Evolutionary conservation across 2,329 filamentous ascomycete species (phyloP).

Genomic region (Neurospora crassa): DNA sequence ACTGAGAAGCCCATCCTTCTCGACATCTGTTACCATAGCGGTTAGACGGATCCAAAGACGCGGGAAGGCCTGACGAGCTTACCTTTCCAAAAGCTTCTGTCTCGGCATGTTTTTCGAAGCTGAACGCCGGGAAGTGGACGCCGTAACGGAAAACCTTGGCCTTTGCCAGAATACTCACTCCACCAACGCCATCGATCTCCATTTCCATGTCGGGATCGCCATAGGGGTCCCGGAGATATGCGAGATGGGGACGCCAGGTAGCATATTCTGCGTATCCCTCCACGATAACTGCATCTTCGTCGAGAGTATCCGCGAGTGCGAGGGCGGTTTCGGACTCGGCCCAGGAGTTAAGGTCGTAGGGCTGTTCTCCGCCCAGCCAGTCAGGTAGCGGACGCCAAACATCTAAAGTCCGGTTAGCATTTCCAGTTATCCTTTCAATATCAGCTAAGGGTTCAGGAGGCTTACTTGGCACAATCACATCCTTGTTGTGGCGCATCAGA

Average conservation of each 20-base stretch:
- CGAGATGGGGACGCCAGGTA: constrained; percentile 93
- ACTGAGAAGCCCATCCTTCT: constrained; percentile 94
- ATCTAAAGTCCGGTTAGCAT: constrained; percentile 46
- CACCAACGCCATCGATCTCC: constrained; percentile 96
- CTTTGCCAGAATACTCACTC: constrained; percentile 94
- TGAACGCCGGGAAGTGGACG: constrained; percentile 96
- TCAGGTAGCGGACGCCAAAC: constrained; percentile 98
- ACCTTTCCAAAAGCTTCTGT: constrained; percentile 99
- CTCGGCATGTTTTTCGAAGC: constrained; percentile 96
- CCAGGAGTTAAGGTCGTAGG: constrained; percentile 98
- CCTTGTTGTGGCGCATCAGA: constrained; percentile 97
- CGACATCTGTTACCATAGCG: constrained; percentile 61
- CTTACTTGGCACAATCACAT: constrained; percentile 96
- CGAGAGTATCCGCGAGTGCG: constrained; percentile 83
- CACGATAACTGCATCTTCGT: constrained; percentile 97
- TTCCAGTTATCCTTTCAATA: neutral
- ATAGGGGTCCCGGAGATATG: constrained; percentile 92
- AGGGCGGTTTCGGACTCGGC: constrained; percentile 97
- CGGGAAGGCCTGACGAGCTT: constrained; percentile 17
- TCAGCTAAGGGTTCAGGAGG: constrained; percentile 16
- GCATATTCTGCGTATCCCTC: constrained; percentile 98
- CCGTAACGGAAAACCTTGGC: constrained; percentile 90
- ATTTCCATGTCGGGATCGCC: constrained; percentile 99
- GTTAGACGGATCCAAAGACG: neutral
- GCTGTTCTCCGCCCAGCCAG: constrained; percentile 97